phyloP scores from a whole-genome alignment of 371 early-diverging fungal species.

The Circinella umbellata region DNA sequence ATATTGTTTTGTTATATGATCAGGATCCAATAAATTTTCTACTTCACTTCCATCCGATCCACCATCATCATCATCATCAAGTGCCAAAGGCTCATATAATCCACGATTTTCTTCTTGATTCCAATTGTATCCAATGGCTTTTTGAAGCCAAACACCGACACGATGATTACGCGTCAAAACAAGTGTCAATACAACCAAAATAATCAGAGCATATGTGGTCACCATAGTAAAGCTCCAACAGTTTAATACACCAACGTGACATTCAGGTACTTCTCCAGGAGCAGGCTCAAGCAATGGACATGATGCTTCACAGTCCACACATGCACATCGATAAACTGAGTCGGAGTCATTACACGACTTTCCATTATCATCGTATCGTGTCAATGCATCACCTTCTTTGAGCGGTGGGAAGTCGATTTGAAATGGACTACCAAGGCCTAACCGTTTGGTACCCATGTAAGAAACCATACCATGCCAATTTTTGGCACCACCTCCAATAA shows the following conservation, averaged over 20 bases:
- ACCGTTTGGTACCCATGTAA: constrained; percentile 69
- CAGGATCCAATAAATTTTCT: constrained; percentile 56
- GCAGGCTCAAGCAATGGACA: constrained; percentile 66
- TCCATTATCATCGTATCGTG: constrained; percentile 47
- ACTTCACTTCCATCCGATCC: constrained; percentile 46
- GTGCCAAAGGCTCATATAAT: constrained; percentile 57
- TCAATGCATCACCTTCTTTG: constrained; percentile 29
- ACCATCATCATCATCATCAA: constrained; percentile 50
- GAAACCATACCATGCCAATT: constrained; percentile 69
- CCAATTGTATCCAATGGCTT: constrained; percentile 18
- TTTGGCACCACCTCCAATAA: constrained; percentile 78
- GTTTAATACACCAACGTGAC: constrained; percentile 50
- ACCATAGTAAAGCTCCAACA: constrained; percentile 70
- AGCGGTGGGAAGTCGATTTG: constrained; percentile 68
- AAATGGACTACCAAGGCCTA: constrained; percentile 70
- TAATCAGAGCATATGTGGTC: constrained; percentile 50
- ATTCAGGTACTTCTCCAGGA: constrained; percentile 53
- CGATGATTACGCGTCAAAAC: constrained; percentile 25
- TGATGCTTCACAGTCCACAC: constrained; percentile 71
- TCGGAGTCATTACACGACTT: constrained; percentile 66
- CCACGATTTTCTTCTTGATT: constrained; percentile 32
- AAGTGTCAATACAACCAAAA: constrained; percentile 34
- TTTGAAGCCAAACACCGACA: constrained; percentile 23
- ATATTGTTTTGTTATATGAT: constrained; percentile 62
- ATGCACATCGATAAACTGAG: constrained; percentile 66